Evolutionary conservation across 805 yeast genomes (phyloP).

Genomic region (Pichia thaimueangensis): DNA sequence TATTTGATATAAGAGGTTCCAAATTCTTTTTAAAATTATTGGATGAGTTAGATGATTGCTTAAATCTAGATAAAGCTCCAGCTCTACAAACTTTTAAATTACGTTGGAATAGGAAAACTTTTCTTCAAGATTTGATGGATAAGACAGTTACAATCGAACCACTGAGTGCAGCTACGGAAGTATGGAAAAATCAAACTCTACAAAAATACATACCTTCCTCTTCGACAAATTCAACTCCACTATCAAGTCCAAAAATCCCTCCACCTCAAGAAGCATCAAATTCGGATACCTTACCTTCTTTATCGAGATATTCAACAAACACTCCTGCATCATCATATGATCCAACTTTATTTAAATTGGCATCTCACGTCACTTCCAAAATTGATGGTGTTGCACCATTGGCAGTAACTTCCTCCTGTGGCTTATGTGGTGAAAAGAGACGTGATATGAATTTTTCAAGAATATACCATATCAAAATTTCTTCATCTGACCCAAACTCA

Average conservation of each 20-base stretch:
- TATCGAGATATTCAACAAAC: conserved; percentile 11
- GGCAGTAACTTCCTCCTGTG: conserved; percentile 70
- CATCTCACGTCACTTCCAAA: conserved; percentile 13
- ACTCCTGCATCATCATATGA: conserved; percentile 12
- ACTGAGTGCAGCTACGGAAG: conserved; percentile 73
- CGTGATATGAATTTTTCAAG: conserved; percentile 70
- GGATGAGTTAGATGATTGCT: conserved; percentile 76
- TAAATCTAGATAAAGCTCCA: conserved; percentile 58
- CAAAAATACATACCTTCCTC: conserved; percentile 9
- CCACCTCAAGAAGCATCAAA: conserved; percentile 5
- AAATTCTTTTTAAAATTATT: conserved; percentile 55
- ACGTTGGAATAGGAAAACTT: conserved; percentile 38
- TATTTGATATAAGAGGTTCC: conserved; percentile 37
- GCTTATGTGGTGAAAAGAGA: conserved; percentile 77
- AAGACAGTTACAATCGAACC: conserved; percentile 85
- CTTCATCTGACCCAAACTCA: neutral
- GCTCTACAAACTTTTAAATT: conserved; percentile 47
- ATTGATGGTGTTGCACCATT: conserved; percentile 50
- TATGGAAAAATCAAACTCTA: conserved; percentile 40
- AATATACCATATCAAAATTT: conserved; percentile 46
- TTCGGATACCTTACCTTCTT: conserved; percentile 3
- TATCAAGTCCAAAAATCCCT: conserved; percentile 14
- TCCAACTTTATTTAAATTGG: conserved; percentile 8
- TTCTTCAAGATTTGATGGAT: conserved; percentile 65
- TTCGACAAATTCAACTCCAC: too few species aligned